Conservation (phyloP, 345 rosid genomes). For the Euclidium syriacum region DNA sequence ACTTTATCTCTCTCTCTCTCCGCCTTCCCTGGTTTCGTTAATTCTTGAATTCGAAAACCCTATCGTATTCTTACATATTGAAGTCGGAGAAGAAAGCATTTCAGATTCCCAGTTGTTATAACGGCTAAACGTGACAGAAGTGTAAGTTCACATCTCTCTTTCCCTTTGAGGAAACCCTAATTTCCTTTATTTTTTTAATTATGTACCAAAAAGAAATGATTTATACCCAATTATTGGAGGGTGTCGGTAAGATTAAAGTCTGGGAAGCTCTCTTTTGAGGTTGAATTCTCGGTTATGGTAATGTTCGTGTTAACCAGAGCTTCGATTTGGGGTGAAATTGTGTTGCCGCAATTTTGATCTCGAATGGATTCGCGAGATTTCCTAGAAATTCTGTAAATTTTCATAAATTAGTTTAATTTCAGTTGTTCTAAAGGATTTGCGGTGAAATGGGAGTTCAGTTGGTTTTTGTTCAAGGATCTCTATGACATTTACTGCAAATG, state of each 20-base stretch:
- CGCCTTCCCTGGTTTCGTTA: slow-evolving; percentile 22
- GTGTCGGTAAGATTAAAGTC: neutral
- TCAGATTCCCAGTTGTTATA: slow-evolving; percentile 18
- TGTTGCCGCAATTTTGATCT: slow-evolving; percentile 29
- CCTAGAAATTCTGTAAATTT: neutral
- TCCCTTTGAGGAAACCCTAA: slow-evolving; percentile 43
- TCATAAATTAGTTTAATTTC: neutral
- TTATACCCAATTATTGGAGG: neutral
- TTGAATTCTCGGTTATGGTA: neutral
- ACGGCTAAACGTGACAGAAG: slow-evolving; percentile 17
- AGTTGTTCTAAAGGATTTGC: neutral
- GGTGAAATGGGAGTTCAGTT: neutral
- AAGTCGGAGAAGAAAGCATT: slow-evolving; percentile 29
- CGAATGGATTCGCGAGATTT: slow-evolving; percentile 6
- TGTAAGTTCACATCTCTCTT: slow-evolving; percentile 37
- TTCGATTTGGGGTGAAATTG: slow-evolving; percentile 11
- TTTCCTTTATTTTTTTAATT: neutral
- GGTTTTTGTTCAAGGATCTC: neutral
- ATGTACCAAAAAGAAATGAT: neutral
- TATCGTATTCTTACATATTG: slow-evolving; percentile 23
- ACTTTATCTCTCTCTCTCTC: slow-evolving; percentile 37
- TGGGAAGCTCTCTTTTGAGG: neutral
- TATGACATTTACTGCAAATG: neutral
- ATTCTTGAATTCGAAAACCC: slow-evolving; percentile 34
- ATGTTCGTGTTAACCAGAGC: neutral